Percentiles rank a stretch among this genome's conserved stretches.
These are phyloP conservation scores for Vicia sativa DNA, from an alignment of 306 rosid genomes.

Conservation along the genomic window DNA sequence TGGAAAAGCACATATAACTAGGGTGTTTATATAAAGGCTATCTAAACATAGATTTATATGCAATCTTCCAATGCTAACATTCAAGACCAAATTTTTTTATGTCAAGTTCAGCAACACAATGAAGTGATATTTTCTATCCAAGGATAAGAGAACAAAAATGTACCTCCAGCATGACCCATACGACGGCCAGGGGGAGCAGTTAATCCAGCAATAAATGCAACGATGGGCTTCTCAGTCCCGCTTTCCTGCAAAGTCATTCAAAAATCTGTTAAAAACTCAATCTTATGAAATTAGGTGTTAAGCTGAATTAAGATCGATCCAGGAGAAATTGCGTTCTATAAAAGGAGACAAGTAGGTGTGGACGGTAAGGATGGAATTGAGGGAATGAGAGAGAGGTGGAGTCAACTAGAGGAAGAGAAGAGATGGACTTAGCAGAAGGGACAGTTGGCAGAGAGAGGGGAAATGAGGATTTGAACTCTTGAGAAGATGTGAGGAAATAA, in stretches of 20 bases:
- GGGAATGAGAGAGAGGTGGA: conserved; percentile 13
- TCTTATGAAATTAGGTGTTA: conserved; percentile 2
- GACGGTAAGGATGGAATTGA: conserved; percentile 9
- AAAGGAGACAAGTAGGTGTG: conserved; percentile 12
- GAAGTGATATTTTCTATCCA: conserved; percentile 7
- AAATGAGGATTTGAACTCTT: neutral
- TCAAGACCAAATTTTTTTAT: neutral
- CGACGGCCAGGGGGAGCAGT: conserved; percentile 99
- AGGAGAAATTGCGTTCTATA: neutral
- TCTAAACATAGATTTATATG: neutral
- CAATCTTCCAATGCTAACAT: conserved; percentile 1
- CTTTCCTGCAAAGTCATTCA: conserved; percentile 69
- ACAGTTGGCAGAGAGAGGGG: neutral
- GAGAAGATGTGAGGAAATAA: neutral
- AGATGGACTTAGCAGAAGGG: neutral
- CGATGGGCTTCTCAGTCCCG: conserved; percentile 94
- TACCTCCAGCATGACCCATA: conserved; percentile 99
- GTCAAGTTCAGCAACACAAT: conserved; percentile 1
- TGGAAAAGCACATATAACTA: neutral
- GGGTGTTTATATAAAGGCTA: neutral
- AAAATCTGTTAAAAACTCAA: conserved; percentile 25
- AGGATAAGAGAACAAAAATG: conserved; percentile 23
- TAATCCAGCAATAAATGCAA: conserved; percentile 96
- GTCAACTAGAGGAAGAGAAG: neutral
- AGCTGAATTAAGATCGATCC: neutral